A percentile compares a stretch with the other conserved stretches of the same genome.
These are phyloP conservation scores for Powellomyces hirtus DNA, from an alignment of 192 early-diverging fungal species.

Conservation along the genomic window DNA sequence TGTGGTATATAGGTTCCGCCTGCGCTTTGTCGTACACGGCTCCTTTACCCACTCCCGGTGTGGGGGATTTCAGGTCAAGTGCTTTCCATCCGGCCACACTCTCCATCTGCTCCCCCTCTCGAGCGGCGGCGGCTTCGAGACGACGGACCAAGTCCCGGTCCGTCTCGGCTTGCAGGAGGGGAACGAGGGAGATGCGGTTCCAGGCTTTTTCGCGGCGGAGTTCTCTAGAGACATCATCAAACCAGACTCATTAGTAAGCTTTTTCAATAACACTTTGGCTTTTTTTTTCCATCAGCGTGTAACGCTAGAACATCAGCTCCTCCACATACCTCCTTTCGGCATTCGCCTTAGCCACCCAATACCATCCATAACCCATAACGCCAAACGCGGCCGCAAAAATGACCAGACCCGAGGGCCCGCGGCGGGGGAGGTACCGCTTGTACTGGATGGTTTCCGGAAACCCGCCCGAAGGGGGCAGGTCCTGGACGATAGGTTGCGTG, in stretches of 20 bases:
- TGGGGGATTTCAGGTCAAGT: constrained; percentile 47
- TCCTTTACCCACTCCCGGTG: constrained; percentile 41
- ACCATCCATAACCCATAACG: constrained; percentile 81
- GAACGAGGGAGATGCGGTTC: constrained; percentile 88
- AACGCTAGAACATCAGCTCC: neutral
- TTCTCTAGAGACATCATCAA: too few species aligned
- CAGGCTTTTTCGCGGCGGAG: constrained; percentile 89
- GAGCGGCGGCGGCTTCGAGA: constrained; percentile 63
- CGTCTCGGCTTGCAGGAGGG: constrained; percentile 87
- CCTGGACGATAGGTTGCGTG: constrained; percentile 29
- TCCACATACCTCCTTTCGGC: constrained; percentile 60
- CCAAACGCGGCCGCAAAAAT: constrained; percentile 73
- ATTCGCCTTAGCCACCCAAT: constrained; percentile 64
- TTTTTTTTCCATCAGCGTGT: neutral
- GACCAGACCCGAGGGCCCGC: constrained; percentile 85
- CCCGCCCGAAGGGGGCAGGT: constrained; percentile 72
- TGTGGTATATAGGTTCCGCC: constrained; percentile 89
- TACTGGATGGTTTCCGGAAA: constrained; percentile 81
- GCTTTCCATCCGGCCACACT: constrained; percentile 53
- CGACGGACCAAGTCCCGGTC: constrained; percentile 87
- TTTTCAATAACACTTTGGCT: too few species aligned
- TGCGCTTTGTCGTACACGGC: constrained; percentile 63
- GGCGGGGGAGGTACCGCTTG: constrained; percentile 82
- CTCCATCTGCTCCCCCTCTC: constrained; percentile 87
- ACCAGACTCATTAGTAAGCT: too few species aligned